phyloP scores from a whole-genome alignment of 2,329 filamentous ascomycete genomes.

The Venturiaceae sp. region DNA sequence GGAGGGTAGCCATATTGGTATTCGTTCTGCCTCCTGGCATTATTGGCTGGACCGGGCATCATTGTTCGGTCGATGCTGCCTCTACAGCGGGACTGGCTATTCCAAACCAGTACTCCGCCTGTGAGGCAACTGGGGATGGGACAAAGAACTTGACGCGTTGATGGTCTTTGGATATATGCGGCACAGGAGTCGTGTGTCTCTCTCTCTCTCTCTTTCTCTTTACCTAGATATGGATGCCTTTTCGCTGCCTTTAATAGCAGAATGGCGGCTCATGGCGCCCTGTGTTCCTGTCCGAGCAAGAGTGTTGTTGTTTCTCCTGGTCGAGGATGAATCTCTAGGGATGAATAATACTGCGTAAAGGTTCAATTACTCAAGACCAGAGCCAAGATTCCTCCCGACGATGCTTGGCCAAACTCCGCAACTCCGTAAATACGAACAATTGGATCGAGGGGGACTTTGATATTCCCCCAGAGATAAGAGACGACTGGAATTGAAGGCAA shows the following conservation, averaged over 20 bases:
- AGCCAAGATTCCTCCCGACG: too few relatives aligned
- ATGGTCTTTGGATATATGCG: background rate
- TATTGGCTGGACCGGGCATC: slow-evolving; percentile 1
- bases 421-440: too few relatives aligned
- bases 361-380: too few relatives aligned
- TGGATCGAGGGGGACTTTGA: too few relatives aligned
- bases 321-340: background rate
- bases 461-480: too few relatives aligned
- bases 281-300: background rate
- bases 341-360: too few relatives aligned
- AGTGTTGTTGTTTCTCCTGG: too few relatives aligned
- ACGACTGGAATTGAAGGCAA: too few relatives aligned
- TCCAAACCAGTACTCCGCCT: slow-evolving; percentile 3
- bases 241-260: background rate
- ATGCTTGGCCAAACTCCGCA: too few relatives aligned
- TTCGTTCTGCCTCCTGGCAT: slow-evolving; percentile 5
- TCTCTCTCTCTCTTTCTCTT: background rate
- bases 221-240: background rate
- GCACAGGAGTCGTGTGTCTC: background rate
- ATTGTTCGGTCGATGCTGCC: background rate
- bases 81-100: background rate
- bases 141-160: background rate
- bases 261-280: background rate
- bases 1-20: slow-evolving; percentile 4
- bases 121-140: slow-evolving; percentile 7